Conservation (phyloP, 371 early-diverging fungal genomes). For the Syncephalastrum racemosum region DNA sequence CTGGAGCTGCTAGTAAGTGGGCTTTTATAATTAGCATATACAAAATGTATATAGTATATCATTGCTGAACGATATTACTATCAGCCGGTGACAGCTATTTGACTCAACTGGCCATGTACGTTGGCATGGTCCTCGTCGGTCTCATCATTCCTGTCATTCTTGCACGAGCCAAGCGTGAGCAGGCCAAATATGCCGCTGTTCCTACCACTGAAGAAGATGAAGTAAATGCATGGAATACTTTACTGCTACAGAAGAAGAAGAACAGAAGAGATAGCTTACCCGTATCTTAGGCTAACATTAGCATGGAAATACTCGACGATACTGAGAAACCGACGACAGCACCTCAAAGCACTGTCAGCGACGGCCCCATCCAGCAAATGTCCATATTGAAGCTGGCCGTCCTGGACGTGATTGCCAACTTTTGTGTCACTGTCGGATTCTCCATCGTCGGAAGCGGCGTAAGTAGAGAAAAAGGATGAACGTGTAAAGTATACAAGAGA, state of each 20-base stretch:
- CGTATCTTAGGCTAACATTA: conserved; percentile 7
- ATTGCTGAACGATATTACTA: conserved; percentile 1
- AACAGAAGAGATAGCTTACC: not conserved
- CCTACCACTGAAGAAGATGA: conserved; percentile 14
- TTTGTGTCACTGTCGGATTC: conserved; percentile 71
- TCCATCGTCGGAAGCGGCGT: conserved; percentile 77
- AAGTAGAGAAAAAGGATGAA: conserved; percentile 16
- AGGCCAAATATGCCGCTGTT: conserved; percentile 10
- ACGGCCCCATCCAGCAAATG: conserved; percentile 44
- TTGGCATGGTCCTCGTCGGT: conserved; percentile 64
- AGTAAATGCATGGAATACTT: conserved; percentile 9
- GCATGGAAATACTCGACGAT: conserved; percentile 15
- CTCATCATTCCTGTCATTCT: conserved; percentile 46
- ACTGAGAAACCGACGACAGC: conserved; percentile 9
- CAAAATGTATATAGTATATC: not conserved
- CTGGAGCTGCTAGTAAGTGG: conserved; percentile 63
- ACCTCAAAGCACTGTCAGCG: conserved; percentile 8
- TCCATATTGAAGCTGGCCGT: conserved; percentile 54
- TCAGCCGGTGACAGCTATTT: conserved; percentile 55
- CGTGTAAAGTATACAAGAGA: not conserved
- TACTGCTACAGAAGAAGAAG: conserved; percentile 10
- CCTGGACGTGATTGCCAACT: conserved; percentile 70
- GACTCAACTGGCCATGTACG: conserved; percentile 54
- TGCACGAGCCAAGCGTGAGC: conserved; percentile 2
- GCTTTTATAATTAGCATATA: not conserved